Conservation (phyloP, 129 eudicot species). For the Chrysanthemum lavandulifolium region DNA sequence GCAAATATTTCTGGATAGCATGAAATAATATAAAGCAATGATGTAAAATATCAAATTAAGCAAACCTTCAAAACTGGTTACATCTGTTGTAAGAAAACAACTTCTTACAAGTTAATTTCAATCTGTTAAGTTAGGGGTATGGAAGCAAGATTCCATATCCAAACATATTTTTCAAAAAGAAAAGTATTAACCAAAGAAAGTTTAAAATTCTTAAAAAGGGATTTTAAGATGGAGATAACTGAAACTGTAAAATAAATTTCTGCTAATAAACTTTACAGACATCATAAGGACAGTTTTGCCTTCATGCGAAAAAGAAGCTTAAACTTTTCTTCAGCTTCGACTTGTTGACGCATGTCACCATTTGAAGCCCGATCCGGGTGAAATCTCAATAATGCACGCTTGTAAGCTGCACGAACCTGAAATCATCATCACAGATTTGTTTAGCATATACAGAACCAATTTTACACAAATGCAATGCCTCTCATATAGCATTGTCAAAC, state of each 20-base stretch:
- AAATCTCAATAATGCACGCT: slow-evolving; percentile 69
- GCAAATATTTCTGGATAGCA: too few relatives aligned
- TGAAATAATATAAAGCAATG: too few relatives aligned
- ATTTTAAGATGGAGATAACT: background rate
- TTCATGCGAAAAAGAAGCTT: slow-evolving; percentile 86
- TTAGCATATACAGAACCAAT: background rate
- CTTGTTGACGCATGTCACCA: slow-evolving; percentile 71
- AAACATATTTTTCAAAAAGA: background rate
- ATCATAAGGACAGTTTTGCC: slow-evolving; percentile 48
- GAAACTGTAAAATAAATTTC: background rate
- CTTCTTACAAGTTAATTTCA: background rate
- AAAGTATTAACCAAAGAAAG: background rate
- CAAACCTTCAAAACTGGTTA: too few relatives aligned
- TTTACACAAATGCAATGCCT: background rate
- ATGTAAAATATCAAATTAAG: too few relatives aligned
- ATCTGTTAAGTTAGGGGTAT: background rate
- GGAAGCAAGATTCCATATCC: background rate
- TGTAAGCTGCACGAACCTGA: slow-evolving; percentile 85
- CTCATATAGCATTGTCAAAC: background rate
- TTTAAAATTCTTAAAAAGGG: background rate
- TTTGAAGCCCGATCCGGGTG: slow-evolving; percentile 82
- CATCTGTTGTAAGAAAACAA: too few relatives aligned
- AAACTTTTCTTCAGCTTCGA: slow-evolving; percentile 94
- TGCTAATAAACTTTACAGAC: slow-evolving; percentile 10
- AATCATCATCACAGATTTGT: slow-evolving; percentile 16